These are phyloP conservation scores for Stereum hirsutum DNA, from an alignment of 1,284 basidiomycete species.

Conservation along the genomic window DNA sequence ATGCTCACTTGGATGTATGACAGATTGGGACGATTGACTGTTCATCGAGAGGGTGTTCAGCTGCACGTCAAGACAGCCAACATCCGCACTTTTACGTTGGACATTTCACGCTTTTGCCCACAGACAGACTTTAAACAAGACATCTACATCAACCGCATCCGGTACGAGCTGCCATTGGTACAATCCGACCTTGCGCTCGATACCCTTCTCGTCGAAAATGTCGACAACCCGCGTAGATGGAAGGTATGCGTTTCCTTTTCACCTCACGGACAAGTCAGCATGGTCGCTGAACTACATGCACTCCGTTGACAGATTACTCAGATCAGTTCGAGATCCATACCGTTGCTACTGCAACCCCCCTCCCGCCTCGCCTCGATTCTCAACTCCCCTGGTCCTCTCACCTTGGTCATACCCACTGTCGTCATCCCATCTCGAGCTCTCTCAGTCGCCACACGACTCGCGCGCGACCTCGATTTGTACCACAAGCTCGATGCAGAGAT, in stretches of 20 bases:
- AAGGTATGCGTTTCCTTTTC: too few species aligned
- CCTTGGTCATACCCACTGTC: conserved; percentile 42
- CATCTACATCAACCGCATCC: too few species aligned
- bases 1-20: not conserved
- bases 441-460: conserved; percentile 52
- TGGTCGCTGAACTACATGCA: too few species aligned
- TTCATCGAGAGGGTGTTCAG: conserved; percentile 13
- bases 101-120: conserved; percentile 7
- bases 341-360: conserved; percentile 28
- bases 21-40: conserved; percentile 25
- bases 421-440: conserved; percentile 19
- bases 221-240: too few species aligned
- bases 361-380: conserved; percentile 61
- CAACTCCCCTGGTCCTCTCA: conserved; percentile 38
- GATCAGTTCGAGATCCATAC: too few species aligned
- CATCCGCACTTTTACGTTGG: conserved; percentile 27
- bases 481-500: conserved; percentile 64
- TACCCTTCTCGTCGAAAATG: too few species aligned
- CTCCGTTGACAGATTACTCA: too few species aligned
- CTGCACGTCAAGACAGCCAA: conserved; percentile 29
- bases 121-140: too few species aligned
- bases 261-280: too few species aligned
- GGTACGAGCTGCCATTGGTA: too few species aligned
- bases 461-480: conserved; percentile 60
- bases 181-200: too few species aligned